Evolutionary conservation across 345 rosid genomes (phyloP).

Genomic region (Hibiscus syriacus): DNA sequence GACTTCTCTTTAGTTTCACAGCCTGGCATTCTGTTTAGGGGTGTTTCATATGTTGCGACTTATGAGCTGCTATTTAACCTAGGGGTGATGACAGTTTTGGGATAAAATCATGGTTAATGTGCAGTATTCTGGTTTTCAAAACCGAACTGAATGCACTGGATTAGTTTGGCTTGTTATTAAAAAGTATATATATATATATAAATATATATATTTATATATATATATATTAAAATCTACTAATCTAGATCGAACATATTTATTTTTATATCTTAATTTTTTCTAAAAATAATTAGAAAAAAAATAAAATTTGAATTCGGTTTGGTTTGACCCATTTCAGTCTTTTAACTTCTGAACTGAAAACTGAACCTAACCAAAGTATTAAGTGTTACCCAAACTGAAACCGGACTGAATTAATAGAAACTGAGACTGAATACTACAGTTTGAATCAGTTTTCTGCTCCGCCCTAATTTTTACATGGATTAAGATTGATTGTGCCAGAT

Average conservation of each 20-base stretch:
- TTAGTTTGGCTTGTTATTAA: neutral
- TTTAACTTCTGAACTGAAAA: neutral
- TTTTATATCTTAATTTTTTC: neutral
- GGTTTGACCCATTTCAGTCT: neutral
- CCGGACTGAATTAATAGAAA: neutral
- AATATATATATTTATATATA: no score
- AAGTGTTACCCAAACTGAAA: neutral
- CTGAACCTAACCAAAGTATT: neutral
- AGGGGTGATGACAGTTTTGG: neutral
- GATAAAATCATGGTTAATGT: neutral
- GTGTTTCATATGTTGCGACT: neutral
- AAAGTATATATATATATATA: no score
- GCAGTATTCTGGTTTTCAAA: neutral
- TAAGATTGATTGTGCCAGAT: neutral
- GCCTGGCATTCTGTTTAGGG: neutral
- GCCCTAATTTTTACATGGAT: neutral
- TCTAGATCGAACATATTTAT: neutral
- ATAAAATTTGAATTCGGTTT: neutral
- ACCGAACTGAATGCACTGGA: neutral
- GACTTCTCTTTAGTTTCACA: constrained; percentile 1
- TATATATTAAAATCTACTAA: neutral
- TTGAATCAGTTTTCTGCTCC: neutral
- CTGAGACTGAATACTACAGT: neutral
- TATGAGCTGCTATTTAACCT: neutral
- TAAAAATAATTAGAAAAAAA: neutral